Conservation (phyloP, 2,329 filamentous ascomycete species). For the Nemania diffusa region DNA sequence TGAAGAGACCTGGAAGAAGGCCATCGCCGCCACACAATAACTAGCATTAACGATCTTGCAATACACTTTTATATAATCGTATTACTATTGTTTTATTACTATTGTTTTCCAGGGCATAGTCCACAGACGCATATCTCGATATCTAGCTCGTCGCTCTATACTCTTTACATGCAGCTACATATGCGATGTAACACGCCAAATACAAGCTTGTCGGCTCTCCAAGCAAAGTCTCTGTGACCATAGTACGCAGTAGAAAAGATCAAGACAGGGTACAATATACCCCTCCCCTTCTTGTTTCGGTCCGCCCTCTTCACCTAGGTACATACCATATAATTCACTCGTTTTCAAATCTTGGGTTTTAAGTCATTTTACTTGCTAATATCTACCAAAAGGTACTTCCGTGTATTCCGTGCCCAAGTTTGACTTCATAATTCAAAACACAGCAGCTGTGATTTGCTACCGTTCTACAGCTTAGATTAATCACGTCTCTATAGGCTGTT, state of each 20-base stretch:
- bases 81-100: not conserved
- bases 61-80: not conserved
- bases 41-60: not conserved
- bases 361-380: not conserved
- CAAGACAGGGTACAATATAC: not conserved
- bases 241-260: not conserved
- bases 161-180: not conserved
- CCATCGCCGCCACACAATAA: slow-evolving; percentile 16
- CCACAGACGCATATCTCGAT: not conserved
- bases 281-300: not conserved
- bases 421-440: not conserved
- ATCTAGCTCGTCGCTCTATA: not conserved
- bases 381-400: not conserved
- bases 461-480: not conserved
- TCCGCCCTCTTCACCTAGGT: not conserved
- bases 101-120: not conserved
- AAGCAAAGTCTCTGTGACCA: not conserved
- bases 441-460: not conserved
- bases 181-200: not conserved
- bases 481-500: not conserved
- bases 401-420: not conserved
- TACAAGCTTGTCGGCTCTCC: not conserved
- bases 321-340: not conserved
- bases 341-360: not conserved
- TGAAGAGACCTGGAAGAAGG: slow-evolving; percentile 57